Conservation (phyloP, 1,139 yeast species). For the Hansenula lynferdii region DNA sequence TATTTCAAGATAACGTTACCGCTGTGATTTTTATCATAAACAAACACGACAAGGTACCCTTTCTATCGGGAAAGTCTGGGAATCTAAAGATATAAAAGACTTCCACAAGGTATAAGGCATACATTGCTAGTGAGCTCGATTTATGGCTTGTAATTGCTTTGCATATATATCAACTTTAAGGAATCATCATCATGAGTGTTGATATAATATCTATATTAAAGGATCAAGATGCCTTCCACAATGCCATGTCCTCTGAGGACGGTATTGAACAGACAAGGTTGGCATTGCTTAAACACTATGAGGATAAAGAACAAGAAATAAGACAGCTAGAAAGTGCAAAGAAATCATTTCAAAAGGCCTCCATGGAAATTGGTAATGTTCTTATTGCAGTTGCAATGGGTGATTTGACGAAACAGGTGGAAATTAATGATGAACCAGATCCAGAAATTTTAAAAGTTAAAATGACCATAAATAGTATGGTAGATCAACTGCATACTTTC, state of each 20-base stretch:
- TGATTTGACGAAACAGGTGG: constrained; percentile 73
- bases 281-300: constrained; percentile 4
- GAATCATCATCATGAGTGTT: constrained; percentile 3
- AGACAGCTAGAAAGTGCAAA: constrained; percentile 22
- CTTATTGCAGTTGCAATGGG: constrained; percentile 85
- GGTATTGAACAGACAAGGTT: constrained; percentile 9
- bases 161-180: too few species aligned
- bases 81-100: neutral
- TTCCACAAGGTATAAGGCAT: too few species aligned
- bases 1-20: too few species aligned
- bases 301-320: constrained; percentile 8
- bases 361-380: constrained; percentile 75
- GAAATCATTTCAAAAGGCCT: constrained; percentile 70
- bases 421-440: constrained; percentile 67
- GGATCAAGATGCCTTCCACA: constrained; percentile 6
- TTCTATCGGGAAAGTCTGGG: neutral
- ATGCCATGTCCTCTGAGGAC: constrained; percentile 1
- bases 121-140: too few species aligned
- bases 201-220: constrained; percentile 7
- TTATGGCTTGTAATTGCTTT: too few species aligned
- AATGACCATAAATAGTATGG: constrained; percentile 79
- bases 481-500: constrained; percentile 80
- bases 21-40: too few species aligned
- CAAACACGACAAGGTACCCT: too few species aligned
- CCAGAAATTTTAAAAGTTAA: constrained; percentile 76